Percentiles rank a stretch among this genome's conserved stretches.
These are phyloP conservation scores for Apostasia shenzhenica DNA, from an alignment of 106 monocot species.

Conservation along the genomic window DNA sequence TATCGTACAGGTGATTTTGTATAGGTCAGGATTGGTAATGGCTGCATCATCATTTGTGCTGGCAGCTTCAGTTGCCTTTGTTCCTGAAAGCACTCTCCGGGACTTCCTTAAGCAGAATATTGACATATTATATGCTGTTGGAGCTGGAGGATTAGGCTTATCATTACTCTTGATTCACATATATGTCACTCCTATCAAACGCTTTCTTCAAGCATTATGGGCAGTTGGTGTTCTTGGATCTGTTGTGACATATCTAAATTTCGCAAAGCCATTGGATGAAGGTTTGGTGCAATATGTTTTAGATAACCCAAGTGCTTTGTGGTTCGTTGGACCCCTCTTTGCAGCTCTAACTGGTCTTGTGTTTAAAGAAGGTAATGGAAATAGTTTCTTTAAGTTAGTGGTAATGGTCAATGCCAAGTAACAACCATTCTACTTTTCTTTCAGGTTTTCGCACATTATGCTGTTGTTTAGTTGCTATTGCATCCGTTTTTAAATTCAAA, in stretches of 20 bases:
- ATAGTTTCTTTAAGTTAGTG: neutral
- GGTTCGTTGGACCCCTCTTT: conserved; percentile 91
- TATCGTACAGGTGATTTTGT: conserved; percentile 58
- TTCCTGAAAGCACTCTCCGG: conserved; percentile 44
- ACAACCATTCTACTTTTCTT: neutral
- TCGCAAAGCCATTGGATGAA: conserved; percentile 53
- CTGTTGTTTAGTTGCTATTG: too few relatives aligned
- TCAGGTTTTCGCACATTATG: neutral
- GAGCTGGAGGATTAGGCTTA: conserved; percentile 80
- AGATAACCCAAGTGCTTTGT: conserved; percentile 52
- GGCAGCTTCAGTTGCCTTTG: conserved; percentile 57
- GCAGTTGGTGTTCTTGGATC: conserved; percentile 69
- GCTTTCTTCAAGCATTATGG: conserved; percentile 84
- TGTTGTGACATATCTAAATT: conserved; percentile 45
- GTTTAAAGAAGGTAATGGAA: conserved; percentile 78
- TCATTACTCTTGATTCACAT: conserved; percentile 88
- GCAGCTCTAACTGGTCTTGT: conserved; percentile 92
- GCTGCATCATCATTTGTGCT: conserved; percentile 74
- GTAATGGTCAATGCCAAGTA: too few relatives aligned
- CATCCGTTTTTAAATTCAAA: too few relatives aligned
- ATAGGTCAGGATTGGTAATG: conserved; percentile 79
- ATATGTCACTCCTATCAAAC: conserved; percentile 87
- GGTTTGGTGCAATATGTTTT: conserved; percentile 68
- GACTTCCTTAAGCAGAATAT: conserved; percentile 44
- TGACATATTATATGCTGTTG: conserved; percentile 58